Conservation (phyloP, 129 eudicot species). For the Tanacetum coccineum region DNA sequence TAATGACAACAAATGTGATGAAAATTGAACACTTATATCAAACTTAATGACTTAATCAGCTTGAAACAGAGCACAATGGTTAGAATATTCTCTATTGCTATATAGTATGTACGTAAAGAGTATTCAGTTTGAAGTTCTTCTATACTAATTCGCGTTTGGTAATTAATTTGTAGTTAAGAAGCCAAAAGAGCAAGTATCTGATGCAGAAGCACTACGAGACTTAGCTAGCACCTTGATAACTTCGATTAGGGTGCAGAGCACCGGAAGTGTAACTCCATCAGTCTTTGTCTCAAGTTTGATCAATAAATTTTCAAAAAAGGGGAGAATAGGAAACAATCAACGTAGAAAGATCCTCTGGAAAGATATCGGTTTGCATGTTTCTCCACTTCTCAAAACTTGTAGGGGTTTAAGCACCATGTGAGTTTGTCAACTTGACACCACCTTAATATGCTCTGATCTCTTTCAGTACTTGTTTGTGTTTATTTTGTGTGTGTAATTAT, state of each 20-base stretch:
- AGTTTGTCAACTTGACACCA: conserved; percentile 19
- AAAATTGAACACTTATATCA: too few relatives aligned
- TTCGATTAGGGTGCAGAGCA: conserved; percentile 31
- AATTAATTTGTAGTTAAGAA: conserved; percentile 49
- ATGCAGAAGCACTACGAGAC: conserved; percentile 54
- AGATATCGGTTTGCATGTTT: conserved; percentile 39
- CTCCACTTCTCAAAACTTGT: conserved; percentile 36
- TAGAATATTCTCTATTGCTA: neutral
- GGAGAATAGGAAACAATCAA: neutral
- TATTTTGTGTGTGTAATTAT: neutral
- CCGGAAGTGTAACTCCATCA: conserved; percentile 43
- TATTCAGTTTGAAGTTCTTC: neutral
- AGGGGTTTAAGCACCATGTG: conserved; percentile 49
- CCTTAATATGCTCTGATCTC: neutral
- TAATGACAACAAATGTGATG: neutral
- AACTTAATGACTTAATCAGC: too few relatives aligned
- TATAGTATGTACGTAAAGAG: neutral
- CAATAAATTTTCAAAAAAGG: conserved; percentile 20
- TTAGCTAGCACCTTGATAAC: conserved; percentile 35
- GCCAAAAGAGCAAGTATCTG: conserved; percentile 64
- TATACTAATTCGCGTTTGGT: conserved; percentile 3
- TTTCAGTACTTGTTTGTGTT: conserved; percentile 5
- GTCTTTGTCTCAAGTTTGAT: conserved; percentile 44
- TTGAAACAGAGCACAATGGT: neutral
- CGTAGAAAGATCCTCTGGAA: conserved; percentile 35